These are phyloP conservation scores for Dactylonectria estremocensis DNA, from an alignment of 2,329 filamentous ascomycete species.

Conservation along the genomic window DNA sequence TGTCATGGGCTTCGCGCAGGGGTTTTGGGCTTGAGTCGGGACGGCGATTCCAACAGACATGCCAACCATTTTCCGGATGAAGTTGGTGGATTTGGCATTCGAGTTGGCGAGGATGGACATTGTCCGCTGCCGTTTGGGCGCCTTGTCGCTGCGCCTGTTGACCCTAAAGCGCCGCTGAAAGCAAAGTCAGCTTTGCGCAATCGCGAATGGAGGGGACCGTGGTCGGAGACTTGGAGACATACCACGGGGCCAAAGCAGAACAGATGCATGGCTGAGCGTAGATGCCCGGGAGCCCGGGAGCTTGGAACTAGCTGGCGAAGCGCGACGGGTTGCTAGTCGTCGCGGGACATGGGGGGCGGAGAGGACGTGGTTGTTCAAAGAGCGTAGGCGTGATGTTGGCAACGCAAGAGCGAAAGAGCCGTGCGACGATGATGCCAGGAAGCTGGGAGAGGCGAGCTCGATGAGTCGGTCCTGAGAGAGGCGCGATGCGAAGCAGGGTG, in stretches of 20 bases:
- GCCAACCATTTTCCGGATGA: slow-evolving; percentile 54
- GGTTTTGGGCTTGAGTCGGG: slow-evolving; percentile 46
- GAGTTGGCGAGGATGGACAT: slow-evolving; percentile 59
- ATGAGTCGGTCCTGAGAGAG: not conserved
- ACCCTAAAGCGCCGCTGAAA: slow-evolving; percentile 32
- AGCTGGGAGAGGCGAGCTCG: not conserved
- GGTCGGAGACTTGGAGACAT: slow-evolving; percentile 20
- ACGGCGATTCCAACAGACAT: slow-evolving; percentile 51
- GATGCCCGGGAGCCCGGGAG: slow-evolving; percentile 24
- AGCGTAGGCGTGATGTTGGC: not conserved
- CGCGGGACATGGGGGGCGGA: slow-evolving; percentile 33
- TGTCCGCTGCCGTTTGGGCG: slow-evolving; percentile 53
- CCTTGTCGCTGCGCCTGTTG: slow-evolving; percentile 34
- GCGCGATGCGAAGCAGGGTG: not conserved
- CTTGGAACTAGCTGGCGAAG: slow-evolving; percentile 39
- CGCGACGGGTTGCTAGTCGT: slow-evolving; percentile 32
- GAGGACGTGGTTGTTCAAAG: not conserved
- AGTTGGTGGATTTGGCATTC: slow-evolving; percentile 49
- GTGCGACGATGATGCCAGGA: not conserved
- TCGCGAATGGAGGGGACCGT: not conserved
- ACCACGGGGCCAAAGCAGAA: slow-evolving; percentile 29
- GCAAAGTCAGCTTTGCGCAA: slow-evolving; percentile 26
- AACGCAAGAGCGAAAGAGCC: not conserved
- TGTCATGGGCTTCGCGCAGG: slow-evolving; percentile 16
- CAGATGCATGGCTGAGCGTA: slow-evolving; percentile 37